Evolutionary conservation across 2,329 filamentous ascomycete genomes (phyloP), one percentile per base, ranked within the genome.

Genomic region (Nothophaeocryptopus gaeumannii): DNA sequence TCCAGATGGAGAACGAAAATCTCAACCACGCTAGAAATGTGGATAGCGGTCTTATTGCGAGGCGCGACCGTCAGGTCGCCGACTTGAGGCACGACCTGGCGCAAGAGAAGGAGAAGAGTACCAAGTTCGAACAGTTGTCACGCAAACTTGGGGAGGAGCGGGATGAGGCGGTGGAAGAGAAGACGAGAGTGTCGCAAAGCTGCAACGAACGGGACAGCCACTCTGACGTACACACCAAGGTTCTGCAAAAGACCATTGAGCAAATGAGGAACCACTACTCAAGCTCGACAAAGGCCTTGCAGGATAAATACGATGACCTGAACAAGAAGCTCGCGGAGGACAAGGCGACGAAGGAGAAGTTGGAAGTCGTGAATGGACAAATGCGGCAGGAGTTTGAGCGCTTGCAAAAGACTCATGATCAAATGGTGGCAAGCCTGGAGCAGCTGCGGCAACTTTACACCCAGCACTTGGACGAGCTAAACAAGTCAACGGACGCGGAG

Each of bases 51-150:
- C 72, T 88, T 7, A 75, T 91, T 26, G 80, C 83, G 50, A 77
- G 86, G 50, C 87, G 88, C 63, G 86, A 90, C 63, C 79, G 87
- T 10, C 87, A 89, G 66, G 80, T 90, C 36, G 84, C 87, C 56
- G 81, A 83, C 38, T 68, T 89, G 51, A 83, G 84, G 60, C 74
- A 77, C 8, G 75, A 81, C 13, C 74, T 89, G 26, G 83, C 86
- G 35, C 67, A 76, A 2, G 86, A 90, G 69, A 79, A 80, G 64
- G 77, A 79, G 58, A 79, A 82, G 55, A 76, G 85, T 2, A 70
- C 75, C 15, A 76, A 77, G 14, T 84, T 85, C 5, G 75, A 80
- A 54, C 75, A 78, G 43, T 76, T 80, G 29, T 84, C 88, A 62
- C 78, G 67, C 67, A 61, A 78, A 58, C 55, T 88, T 77, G 83